These are phyloP conservation scores for Rheum nobile DNA, from an alignment of 148 eudicot species.

Conservation along the genomic window DNA sequence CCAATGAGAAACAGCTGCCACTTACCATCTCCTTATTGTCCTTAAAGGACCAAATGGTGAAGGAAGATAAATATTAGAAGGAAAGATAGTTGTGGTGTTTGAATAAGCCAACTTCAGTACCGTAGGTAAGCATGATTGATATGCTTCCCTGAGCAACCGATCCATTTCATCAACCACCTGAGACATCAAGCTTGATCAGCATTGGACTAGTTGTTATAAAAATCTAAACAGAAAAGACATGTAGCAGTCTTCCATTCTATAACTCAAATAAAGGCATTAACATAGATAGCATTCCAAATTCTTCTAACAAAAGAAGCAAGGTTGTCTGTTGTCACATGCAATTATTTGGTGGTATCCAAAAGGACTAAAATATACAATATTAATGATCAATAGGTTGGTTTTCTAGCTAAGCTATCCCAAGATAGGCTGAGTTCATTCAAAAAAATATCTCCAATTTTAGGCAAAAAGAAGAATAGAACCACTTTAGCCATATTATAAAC, in stretches of 20 bases:
- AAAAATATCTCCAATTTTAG: background rate
- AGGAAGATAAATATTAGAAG: conserved; percentile 18
- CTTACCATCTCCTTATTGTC: conserved; percentile 74
- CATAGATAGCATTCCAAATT: background rate
- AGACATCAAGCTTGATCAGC: conserved; percentile 13
- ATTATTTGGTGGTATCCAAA: background rate
- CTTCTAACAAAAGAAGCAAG: background rate
- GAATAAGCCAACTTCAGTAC: conserved; percentile 54
- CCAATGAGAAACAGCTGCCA: conserved; percentile 9
- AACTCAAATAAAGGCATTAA: background rate
- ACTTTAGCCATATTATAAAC: background rate
- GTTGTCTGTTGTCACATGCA: background rate
- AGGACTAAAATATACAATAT: background rate
- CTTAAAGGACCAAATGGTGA: conserved; percentile 44
- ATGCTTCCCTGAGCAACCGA: conserved; percentile 75
- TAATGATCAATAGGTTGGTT: background rate
- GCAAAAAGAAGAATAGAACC: background rate
- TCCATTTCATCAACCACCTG: conserved; percentile 99
- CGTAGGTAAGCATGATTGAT: conserved; percentile 92
- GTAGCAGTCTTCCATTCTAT: background rate
- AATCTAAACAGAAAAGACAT: background rate
- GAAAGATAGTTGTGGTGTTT: conserved; percentile 22
- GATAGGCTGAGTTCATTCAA: background rate
- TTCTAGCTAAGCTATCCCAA: background rate
- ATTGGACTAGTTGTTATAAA: background rate